phyloP scores from a whole-genome alignment of 2,329 filamentous ascomycete species.

The Macrophomina pseudophaseolina region DNA sequence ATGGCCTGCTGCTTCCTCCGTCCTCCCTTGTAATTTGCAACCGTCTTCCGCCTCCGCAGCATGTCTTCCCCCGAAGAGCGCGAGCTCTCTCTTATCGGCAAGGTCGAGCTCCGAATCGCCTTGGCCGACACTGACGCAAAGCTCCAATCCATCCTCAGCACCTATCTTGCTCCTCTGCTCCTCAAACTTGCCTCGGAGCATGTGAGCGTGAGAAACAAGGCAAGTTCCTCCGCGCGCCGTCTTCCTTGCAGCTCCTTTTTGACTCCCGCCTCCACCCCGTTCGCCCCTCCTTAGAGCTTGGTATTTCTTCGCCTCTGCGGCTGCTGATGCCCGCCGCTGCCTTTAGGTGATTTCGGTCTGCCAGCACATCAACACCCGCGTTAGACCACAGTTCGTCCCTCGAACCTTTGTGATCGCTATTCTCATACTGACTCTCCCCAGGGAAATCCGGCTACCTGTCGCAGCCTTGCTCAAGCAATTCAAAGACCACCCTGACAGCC shows the following conservation, averaged over 20 bases:
- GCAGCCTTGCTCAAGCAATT: constrained; percentile 86
- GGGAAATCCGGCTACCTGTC: constrained; percentile 78
- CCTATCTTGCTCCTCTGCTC: constrained; percentile 80
- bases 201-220: constrained; percentile 78
- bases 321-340: constrained; percentile 40
- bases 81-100: constrained; percentile 82
- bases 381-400: constrained; percentile 58
- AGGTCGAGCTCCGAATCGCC: constrained; percentile 82
- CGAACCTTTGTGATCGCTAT: background rate
- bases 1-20: constrained; percentile 17
- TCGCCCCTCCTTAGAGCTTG: constrained; percentile 39
- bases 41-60: constrained; percentile 26
- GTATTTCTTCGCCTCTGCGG: background rate
- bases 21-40: constrained; percentile 13
- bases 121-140: constrained; percentile 84
- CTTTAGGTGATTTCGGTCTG: constrained; percentile 68
- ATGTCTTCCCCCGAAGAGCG: constrained; percentile 62
- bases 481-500: constrained; percentile 70
- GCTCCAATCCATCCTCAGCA: constrained; percentile 76
- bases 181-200: constrained; percentile 86
- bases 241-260: background rate
- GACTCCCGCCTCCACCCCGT: background rate
- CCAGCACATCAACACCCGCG: constrained; percentile 71
- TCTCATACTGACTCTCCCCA: constrained; percentile 32
- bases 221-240: constrained; percentile 37